Conservation (phyloP, 163 green algal genomes). For the Prototheca cutis region DNA sequence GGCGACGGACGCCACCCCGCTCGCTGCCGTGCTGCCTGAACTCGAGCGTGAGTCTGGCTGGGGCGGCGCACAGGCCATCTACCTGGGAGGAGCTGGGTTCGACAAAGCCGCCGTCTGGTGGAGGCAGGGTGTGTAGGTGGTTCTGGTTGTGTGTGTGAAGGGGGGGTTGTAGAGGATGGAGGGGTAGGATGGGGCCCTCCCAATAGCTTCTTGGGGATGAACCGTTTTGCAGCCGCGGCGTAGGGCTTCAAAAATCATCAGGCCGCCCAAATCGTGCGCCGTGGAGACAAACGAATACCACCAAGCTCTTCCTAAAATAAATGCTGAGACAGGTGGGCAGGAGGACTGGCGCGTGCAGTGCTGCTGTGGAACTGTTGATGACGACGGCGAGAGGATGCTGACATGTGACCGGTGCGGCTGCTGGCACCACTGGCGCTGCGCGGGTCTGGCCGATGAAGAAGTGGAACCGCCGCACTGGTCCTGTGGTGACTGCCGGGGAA, state of each 20-base stretch:
- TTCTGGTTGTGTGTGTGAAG: too few relatives aligned
- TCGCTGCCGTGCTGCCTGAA: background rate
- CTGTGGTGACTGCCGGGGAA: background rate
- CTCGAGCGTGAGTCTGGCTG: background rate
- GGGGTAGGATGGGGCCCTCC: too few relatives aligned
- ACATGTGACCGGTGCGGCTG: constrained; percentile 68
- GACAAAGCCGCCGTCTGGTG: constrained; percentile 24
- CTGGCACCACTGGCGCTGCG: background rate
- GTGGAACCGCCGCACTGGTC: background rate
- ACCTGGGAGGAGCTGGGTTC: constrained; percentile 22
- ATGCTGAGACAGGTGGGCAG: constrained; percentile 51
- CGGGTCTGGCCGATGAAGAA: background rate
- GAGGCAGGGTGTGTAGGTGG: constrained; percentile 7
- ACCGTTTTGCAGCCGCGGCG: too few relatives aligned
- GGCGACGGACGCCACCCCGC: background rate
- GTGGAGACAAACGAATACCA: background rate
- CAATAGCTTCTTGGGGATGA: too few relatives aligned
- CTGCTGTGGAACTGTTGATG: constrained; percentile 68
- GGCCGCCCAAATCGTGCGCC: background rate
- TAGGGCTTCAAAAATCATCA: too few relatives aligned
- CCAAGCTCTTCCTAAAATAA: too few relatives aligned
- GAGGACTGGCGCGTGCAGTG: constrained; percentile 82
- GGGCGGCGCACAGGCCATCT: background rate
- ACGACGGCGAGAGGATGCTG: constrained; percentile 95
- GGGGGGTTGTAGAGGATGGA: too few relatives aligned